Evolutionary conservation across 495 filamentous ascomycete genomes (phyloP).

Genomic region (Aspergillus baeticus): DNA sequence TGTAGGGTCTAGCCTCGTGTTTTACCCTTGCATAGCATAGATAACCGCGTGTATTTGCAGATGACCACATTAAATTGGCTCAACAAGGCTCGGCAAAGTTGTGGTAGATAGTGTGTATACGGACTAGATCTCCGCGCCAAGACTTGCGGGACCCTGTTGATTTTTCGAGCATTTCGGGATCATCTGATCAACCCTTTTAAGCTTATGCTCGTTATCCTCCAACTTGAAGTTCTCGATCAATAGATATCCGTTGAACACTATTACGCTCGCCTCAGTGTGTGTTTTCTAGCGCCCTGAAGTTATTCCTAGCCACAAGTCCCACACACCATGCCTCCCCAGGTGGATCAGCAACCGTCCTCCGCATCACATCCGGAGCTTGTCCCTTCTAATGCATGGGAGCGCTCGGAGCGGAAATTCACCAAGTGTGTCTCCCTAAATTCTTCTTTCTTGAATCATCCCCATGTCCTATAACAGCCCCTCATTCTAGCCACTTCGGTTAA

Average conservation of each 20-base stretch:
- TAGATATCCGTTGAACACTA: not conserved
- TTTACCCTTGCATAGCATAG: no score
- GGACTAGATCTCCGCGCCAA: conserved; percentile 32
- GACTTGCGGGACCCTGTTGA: conserved; percentile 23
- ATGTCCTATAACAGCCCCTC: not conserved
- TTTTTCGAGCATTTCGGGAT: conserved; percentile 2
- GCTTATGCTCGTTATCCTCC: not conserved
- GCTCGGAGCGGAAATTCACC: conserved; percentile 39
- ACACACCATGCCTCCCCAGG: conserved; percentile 17
- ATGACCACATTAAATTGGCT: no score
- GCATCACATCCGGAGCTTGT: conserved; percentile 14
- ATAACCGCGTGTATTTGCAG: no score
- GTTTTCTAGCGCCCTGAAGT: not conserved
- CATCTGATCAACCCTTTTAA: not conserved
- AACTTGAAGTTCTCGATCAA: not conserved
- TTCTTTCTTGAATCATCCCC: not conserved
- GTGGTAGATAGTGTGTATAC: not conserved
- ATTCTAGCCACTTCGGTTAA: not conserved
- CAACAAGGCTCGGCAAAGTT: no score
- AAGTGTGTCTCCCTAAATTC: conserved; percentile 30
- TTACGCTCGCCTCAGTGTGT: no score
- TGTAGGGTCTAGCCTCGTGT: no score
- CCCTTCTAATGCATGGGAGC: conserved; percentile 36
- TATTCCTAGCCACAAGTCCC: not conserved
- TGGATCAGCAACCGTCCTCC: conserved; percentile 11